These are phyloP conservation scores for Zygotorulaspora chibaensis DNA, from an alignment of 805 yeast species.

Conservation along the genomic window DNA sequence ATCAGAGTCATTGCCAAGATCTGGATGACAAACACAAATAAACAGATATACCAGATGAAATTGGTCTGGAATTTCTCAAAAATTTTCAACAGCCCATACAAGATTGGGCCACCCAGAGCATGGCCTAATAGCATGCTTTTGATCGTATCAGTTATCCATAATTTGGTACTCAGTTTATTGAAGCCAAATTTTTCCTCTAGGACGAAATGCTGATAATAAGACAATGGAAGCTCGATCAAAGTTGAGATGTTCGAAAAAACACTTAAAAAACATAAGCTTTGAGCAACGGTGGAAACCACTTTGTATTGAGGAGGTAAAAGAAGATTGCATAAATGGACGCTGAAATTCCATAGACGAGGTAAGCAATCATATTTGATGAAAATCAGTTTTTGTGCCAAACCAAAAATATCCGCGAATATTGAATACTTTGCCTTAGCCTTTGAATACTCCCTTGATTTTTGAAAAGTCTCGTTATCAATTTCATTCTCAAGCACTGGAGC, in stretches of 20 bases:
- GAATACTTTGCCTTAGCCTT: conserved; percentile 72
- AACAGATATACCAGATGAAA: conserved; percentile 77
- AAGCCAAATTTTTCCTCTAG: conserved; percentile 91
- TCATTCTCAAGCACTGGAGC: conserved; percentile 68
- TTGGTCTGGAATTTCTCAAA: conserved; percentile 73
- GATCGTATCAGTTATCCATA: conserved; percentile 70
- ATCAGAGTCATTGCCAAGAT: conserved; percentile 67
- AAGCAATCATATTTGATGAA: conserved; percentile 57
- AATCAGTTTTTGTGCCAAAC: conserved; percentile 52
- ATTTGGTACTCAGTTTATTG: conserved; percentile 70
- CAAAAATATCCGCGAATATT: conserved; percentile 48
- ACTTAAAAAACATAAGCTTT: conserved; percentile 62
- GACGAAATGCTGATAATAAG: conserved; percentile 76
- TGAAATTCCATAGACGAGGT: conserved; percentile 57
- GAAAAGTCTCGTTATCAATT: conserved; percentile 67
- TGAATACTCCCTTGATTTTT: conserved; percentile 73
- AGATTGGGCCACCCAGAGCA: conserved; percentile 64
- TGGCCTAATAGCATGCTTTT: conserved; percentile 54
- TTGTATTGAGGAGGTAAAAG: conserved; percentile 29
- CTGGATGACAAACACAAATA: conserved; percentile 66
- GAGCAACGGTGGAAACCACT: conserved; percentile 58
- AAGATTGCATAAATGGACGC: conserved; percentile 38
- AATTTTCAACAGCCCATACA: conserved; percentile 74
- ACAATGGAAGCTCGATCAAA: conserved; percentile 58
- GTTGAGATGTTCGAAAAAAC: conserved; percentile 48